Base-by-base conservation (phyloP, 129 eudicot genomes). In the Pseudognaphalium luteoalbum region DNA sequence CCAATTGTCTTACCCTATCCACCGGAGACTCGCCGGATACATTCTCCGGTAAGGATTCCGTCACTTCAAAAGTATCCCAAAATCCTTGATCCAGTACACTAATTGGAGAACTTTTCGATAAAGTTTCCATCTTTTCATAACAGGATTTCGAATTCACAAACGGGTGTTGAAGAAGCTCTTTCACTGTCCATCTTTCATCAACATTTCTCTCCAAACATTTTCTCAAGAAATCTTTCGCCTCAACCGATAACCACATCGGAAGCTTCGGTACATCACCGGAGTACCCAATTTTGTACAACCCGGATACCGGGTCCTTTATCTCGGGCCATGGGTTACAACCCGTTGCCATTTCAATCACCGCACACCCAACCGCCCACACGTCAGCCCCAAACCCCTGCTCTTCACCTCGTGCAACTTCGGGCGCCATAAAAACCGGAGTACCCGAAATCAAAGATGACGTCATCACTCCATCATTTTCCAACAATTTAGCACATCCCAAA, bases 371-470 rank as follows among this genome's bases (percentile, higher is more conserved):
- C 3, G 91, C 90, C 96, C 97, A 91, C 2, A 91, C 77, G 34
- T 89, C 96, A 51, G 97, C 96, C 28, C 82, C 66, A 70, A 80
- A 91, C 72, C 92, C 80, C 73, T 89, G 96, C 17, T 85, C 86
- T 65, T 88, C 93, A 1, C 93, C 97, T 7, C 97, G 79, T 1
- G 97, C 93, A 58, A 86, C 96, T 69, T 92, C 97, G 15, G 97
- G 96, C 14, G 97, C 88, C 93, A 89, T 92, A 70, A 82, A 92
- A 59, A 83, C 81, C 62, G 97, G 96, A 58, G 97, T 91, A 44
- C 97, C 97, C 60, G 90, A 74, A 70, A 80, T 64, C 3, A 7
- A 80, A 44, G 77, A 32, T 87, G 87, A 83, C 81, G 78, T 60
- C 4, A 2, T 7, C 1, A 22, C 21, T 61, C 75, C 85, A 4